Evolutionary conservation across 176 grass and related monocot genomes (phyloP), one percentile per base, ranked within the genome.

Genomic region (Themeda triandra): DNA sequence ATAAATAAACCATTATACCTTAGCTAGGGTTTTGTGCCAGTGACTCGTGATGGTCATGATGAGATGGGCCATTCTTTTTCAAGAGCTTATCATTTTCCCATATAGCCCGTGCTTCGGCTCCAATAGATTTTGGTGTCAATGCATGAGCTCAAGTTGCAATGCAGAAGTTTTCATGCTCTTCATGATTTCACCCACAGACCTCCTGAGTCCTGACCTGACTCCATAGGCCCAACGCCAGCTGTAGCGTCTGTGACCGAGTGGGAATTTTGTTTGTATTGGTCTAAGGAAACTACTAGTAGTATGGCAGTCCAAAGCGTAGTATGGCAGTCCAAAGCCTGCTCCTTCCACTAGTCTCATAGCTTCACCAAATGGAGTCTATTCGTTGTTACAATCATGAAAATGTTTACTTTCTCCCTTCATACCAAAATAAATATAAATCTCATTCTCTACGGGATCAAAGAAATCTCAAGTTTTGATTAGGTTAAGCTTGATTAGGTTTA

Each of bases 11-110:
- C 72, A 70, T 83, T 73, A 25, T 81, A 70, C n/a, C 46, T 84
- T 63, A 66, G 76, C 73, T 91, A 91, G 89, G 85, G 85, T 87
- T 91, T 91, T 84, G 81, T 76, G 85, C 80, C 83, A 44, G 78
- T 27, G 60, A 80, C 46, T 35, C 63, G 32, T 75, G 68, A 80
- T 80, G 63, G 63, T 80, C 51, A 87, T 91, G 69, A 91, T 91
- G 85, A 84, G 69, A 76, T 80, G 69, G 23, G 19, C 40, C 77
- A 40, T 80, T 91, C 80, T 83, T 91, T 80, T 87, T 64, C 46
- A 27, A 4, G 32, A 37, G 30, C 73, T 62, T 87, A 87, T 87
- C 74, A 90, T 83, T 90, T 74, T 60, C 18, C 23, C 8, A n/a
- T 4, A 60, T 60, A 18, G 6, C 48, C 48, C 80, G 21, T 53